phyloP scores from a whole-genome alignment of 2,329 filamentous ascomycete species.

The Calonectria multiphialidica region DNA sequence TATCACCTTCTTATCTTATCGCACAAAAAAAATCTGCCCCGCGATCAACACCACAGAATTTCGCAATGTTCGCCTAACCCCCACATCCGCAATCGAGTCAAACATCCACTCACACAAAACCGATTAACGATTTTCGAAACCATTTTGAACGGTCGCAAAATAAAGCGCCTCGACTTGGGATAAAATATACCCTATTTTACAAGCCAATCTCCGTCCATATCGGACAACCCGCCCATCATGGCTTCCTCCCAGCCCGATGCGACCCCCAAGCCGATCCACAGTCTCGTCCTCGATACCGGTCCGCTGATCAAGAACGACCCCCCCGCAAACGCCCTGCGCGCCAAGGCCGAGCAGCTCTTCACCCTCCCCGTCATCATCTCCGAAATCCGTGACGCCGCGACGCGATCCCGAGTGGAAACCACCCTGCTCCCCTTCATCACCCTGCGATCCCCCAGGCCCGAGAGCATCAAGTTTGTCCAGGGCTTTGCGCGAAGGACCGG shows the following conservation, averaged over 20 bases:
- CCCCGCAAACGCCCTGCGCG: constrained; percentile 83
- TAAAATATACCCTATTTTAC: background rate
- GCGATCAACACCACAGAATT: constrained; percentile 41
- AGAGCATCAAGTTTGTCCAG: constrained; percentile 82
- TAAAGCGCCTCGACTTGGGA: background rate
- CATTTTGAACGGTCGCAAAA: background rate
- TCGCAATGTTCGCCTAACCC: constrained; percentile 31
- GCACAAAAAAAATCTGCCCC: constrained; percentile 37
- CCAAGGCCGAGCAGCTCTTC: constrained; percentile 80
- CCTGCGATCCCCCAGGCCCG: constrained; percentile 78
- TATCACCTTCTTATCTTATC: constrained; percentile 33
- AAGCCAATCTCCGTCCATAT: background rate
- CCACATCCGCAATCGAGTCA: constrained; percentile 17
- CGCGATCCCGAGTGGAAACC: constrained; percentile 84
- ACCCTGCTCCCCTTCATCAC: constrained; percentile 88
- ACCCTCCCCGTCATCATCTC: constrained; percentile 88
- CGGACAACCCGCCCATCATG: constrained; percentile 32
- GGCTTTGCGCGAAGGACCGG: constrained; percentile 92
- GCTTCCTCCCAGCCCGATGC: constrained; percentile 27
- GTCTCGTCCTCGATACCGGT: constrained; percentile 89
- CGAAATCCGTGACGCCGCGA: constrained; percentile 89
- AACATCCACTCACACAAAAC: background rate
- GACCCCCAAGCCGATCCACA: constrained; percentile 77
- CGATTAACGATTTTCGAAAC: constrained; percentile 4
- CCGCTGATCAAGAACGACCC: constrained; percentile 96